phyloP scores from a whole-genome alignment of 2,329 filamentous ascomycete species.

The Chalaropsis thielavioides region DNA sequence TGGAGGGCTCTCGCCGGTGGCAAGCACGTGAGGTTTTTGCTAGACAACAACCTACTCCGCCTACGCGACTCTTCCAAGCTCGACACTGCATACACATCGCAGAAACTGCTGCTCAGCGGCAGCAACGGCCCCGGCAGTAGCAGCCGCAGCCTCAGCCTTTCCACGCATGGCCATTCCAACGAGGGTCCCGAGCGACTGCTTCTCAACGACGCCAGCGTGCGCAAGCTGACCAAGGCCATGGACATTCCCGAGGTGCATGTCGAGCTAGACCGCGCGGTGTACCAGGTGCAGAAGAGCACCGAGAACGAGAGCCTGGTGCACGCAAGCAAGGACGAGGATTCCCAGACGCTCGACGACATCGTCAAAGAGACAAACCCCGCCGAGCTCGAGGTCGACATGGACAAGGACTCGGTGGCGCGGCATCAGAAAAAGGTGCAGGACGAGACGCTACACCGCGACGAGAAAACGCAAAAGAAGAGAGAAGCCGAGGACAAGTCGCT shows the following conservation, averaged over 20 bases:
- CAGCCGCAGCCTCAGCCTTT: slow-evolving; percentile 21
- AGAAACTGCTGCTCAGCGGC: slow-evolving; percentile 13
- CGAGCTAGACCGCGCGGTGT: slow-evolving; percentile 61
- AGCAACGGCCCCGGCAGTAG: slow-evolving; percentile 20
- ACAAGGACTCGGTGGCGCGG: not conserved
- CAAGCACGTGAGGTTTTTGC: slow-evolving; percentile 68
- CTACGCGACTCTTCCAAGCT: slow-evolving; percentile 52
- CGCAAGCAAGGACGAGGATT: not conserved
- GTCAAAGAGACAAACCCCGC: not conserved
- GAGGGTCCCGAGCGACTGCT: slow-evolving; percentile 19
- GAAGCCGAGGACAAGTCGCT: not conserved
- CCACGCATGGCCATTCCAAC: not conserved
- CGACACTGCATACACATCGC: slow-evolving; percentile 51
- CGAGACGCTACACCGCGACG: not conserved
- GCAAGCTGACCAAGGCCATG: slow-evolving; percentile 35
- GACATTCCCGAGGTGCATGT: slow-evolving; percentile 55
- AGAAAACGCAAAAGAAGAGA: not conserved
- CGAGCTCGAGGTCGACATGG: not conserved
- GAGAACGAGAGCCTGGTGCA: slow-evolving; percentile 26
- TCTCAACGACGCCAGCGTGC: slow-evolving; percentile 18
- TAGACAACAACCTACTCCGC: slow-evolving; percentile 56
- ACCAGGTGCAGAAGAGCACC: slow-evolving; percentile 49
- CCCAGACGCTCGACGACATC: not conserved
- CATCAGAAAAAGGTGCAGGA: not conserved
- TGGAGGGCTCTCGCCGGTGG: slow-evolving; percentile 77